Conservation (phyloP, 257 asterid genomes). For the Jaltomata sinuosa region DNA sequence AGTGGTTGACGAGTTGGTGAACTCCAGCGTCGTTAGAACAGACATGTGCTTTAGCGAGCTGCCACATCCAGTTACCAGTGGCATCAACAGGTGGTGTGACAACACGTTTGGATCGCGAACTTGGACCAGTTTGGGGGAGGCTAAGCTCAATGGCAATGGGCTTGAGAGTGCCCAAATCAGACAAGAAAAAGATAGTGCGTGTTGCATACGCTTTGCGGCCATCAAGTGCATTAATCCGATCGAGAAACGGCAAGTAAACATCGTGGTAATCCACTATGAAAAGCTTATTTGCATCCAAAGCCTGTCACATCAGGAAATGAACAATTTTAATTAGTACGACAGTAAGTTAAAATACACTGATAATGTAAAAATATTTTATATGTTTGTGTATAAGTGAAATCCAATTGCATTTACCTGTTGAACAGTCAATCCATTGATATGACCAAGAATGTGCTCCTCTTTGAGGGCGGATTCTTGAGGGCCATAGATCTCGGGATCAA, state of each 20-base stretch:
- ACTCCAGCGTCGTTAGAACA: constrained; percentile 98
- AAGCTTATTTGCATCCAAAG: constrained; percentile 62
- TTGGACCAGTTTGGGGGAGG: constrained; percentile 50
- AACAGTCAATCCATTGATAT: constrained; percentile 78
- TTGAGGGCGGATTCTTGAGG: constrained; percentile 77
- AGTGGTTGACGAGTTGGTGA: constrained; percentile 93
- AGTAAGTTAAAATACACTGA: not conserved
- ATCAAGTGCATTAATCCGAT: constrained; percentile 71
- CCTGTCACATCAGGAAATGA: constrained; percentile 28
- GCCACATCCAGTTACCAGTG: constrained; percentile 81
- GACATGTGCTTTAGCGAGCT: constrained; percentile 85
- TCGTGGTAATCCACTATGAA: constrained; percentile 82
- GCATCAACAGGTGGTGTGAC: constrained; percentile 75
- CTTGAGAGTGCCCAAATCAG: constrained; percentile 63
- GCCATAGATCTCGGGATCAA: constrained; percentile 70
- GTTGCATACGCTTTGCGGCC: constrained; percentile 91
- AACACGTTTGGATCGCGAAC: constrained; percentile 46
- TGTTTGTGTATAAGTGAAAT: not conserved
- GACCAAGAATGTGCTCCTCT: constrained; percentile 68
- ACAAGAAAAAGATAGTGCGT: constrained; percentile 67
- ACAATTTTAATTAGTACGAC: not conserved
- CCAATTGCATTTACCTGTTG: constrained; percentile 49
- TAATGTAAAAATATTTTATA: not conserved
- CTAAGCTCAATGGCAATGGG: constrained; percentile 88
- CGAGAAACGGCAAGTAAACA: constrained; percentile 71